Evolutionary conservation across 208 protist genomes (phyloP).

Genomic region (Wallacemonas sp.): DNA sequence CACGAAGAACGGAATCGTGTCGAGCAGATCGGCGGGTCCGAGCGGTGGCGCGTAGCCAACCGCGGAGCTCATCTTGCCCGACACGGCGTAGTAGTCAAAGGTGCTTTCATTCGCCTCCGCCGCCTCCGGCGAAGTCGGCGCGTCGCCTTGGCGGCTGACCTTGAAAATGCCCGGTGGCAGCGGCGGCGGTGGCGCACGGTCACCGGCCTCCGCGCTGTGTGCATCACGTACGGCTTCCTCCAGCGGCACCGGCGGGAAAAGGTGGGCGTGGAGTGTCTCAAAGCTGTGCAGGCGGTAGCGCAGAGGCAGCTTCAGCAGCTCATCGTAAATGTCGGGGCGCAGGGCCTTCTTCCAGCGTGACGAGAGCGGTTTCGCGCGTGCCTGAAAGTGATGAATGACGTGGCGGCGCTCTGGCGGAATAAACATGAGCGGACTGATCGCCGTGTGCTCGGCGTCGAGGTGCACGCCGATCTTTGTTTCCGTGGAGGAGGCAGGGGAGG

Average conservation of each 20-base stretch:
- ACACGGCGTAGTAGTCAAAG: slow-evolving; percentile 35
- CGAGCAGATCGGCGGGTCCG: slow-evolving; percentile 69
- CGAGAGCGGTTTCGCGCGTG: slow-evolving; percentile 21
- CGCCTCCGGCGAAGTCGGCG: too few species aligned
- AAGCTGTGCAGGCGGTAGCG: slow-evolving; percentile 82
- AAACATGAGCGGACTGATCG: slow-evolving; percentile 8
- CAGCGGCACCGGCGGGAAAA: slow-evolving; percentile 14
- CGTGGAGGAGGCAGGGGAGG: not conserved
- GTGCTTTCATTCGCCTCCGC: not conserved
- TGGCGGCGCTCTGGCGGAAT: slow-evolving; percentile 5
- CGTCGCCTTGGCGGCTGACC: too few species aligned
- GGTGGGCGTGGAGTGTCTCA: slow-evolving; percentile 38
- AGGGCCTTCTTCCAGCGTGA: slow-evolving; percentile 59
- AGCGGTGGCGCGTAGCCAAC: slow-evolving; percentile 80
- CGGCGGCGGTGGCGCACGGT: not conserved
- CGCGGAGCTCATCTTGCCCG: slow-evolving; percentile 33
- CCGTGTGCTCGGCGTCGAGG: slow-evolving; percentile 12
- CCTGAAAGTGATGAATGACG: not conserved
- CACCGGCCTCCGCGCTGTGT: not conserved
- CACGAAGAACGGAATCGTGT: slow-evolving; percentile 82
- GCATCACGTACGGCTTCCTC: not conserved
- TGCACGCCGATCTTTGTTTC: slow-evolving; percentile 13
- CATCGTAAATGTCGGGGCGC: slow-evolving; percentile 81
- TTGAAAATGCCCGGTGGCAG: not conserved
- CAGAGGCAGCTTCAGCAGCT: slow-evolving; percentile 84